Evolutionary conservation across 345 rosid genomes (phyloP), one percentile per base, ranked within the genome.

Genomic region (Lepidium aucheri): DNA sequence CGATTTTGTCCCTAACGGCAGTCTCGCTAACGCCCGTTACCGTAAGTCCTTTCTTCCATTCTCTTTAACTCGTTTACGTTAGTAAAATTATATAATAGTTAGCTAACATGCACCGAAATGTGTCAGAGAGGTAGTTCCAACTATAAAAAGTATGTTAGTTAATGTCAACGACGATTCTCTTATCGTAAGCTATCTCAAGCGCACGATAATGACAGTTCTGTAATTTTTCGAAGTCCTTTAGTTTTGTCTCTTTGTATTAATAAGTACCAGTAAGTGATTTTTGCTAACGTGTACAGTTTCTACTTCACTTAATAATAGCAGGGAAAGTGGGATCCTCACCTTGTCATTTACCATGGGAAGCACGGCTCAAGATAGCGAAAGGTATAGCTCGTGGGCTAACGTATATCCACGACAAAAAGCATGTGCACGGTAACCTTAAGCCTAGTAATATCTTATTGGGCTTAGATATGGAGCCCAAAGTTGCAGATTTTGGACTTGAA

Each of bases 271-370:
- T 50, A 10, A 3, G 58, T 67, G 66, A n/a, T 26, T 58, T 41
- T 58, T 41, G 32, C 64, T 74, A 60, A 61, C 53, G 39, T 67
- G 59, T 38, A 33, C 64, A 36, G 46, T 14, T 53, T 6, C 33
- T 32, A 26, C 17, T 43, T 26, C 8, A 6, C 39, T 62, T 65
- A 26, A 61, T 13, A 33, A 47, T 51, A 26, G 34, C 68, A 94
- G 99, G 92, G 73, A 94, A 86, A 77, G 86, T 82, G 18, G 95
- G 96, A 51, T 84, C 99, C 7, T 94, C 95, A 0, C 88, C 96
- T 26, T 81, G 88, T 70, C 92, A 76, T 75, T 69, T 94, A 52
- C 90, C 89, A 2, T 90, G 97, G 99, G 97, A 86, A 53, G 75
- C 89, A 62, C 82, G 96, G 78, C 84, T 90, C 55, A 90, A 73